phyloP scores from a whole-genome alignment of 139 green algal species.

The Tetraselmis striata region DNA sequence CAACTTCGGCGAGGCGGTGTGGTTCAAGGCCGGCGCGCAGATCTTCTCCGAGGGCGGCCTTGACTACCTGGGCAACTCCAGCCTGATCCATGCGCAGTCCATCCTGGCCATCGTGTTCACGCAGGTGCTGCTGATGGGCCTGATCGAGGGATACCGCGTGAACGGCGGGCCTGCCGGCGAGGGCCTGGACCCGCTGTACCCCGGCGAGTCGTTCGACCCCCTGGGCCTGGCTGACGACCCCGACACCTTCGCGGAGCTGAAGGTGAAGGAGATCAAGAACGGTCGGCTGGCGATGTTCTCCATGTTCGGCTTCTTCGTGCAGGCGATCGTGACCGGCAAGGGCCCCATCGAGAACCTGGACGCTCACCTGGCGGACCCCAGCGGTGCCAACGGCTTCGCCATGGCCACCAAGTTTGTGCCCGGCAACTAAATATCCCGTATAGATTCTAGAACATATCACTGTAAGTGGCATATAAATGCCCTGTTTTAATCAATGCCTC shows the following conservation, averaged over 20 bases:
- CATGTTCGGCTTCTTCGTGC: conserved; percentile 61
- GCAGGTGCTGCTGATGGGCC: conserved; percentile 80
- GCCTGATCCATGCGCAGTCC: conserved; percentile 82
- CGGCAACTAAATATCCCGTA: too few species aligned
- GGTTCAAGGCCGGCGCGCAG: conserved; percentile 45
- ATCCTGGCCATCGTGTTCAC: conserved; percentile 73
- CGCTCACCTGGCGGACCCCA: too few species aligned
- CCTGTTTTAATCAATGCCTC: too few species aligned
- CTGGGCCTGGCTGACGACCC: conserved; percentile 77
- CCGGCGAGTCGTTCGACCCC: conserved; percentile 75
- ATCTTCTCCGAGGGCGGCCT: conserved; percentile 55
- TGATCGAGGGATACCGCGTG: conserved; percentile 87
- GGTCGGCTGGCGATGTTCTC: conserved; percentile 48
- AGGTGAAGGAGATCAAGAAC: conserved; percentile 57
- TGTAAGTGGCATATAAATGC: too few species aligned
- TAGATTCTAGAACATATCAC: too few species aligned
- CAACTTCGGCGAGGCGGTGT: conserved; percentile 52
- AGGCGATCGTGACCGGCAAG: conserved; percentile 74
- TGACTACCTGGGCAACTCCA: conserved; percentile 76
- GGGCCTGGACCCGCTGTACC: conserved; percentile 72
- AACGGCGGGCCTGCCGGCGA: conserved; percentile 86
- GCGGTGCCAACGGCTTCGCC: too few species aligned
- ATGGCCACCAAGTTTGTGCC: too few species aligned
- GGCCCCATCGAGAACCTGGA: conserved; percentile 41
- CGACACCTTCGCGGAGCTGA: conserved; percentile 68